Evolutionary conservation across 2,329 filamentous ascomycete species (phyloP).

Genomic region (Hymenoscyphus scutula): DNA sequence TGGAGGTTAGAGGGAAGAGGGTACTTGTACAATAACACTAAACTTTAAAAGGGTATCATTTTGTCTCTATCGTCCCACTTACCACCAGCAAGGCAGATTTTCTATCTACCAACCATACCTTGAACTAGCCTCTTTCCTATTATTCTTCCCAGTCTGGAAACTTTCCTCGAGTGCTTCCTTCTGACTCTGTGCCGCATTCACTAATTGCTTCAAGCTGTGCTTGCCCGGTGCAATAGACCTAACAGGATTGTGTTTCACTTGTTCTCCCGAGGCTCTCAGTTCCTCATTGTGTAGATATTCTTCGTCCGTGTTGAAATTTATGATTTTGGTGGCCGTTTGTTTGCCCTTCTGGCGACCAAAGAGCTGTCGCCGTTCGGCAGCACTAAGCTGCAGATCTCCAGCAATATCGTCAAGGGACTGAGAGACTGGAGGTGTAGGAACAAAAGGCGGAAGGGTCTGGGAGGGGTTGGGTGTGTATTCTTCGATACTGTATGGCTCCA

Average conservation of each 20-base stretch:
- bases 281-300: constrained; percentile 86
- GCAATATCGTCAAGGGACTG: constrained; percentile 70
- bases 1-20: neutral
- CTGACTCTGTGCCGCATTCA: constrained; percentile 78
- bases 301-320: constrained; percentile 84
- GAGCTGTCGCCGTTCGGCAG: constrained; percentile 74
- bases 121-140: constrained; percentile 76
- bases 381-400: constrained; percentile 73
- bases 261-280: constrained; percentile 66
- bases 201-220: constrained; percentile 83
- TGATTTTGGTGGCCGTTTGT: constrained; percentile 59
- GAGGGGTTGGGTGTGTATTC: constrained; percentile 32
- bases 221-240: constrained; percentile 82
- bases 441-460: constrained; percentile 26
- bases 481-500: constrained; percentile 25
- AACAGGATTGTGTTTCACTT: constrained; percentile 75
- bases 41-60: constrained; percentile 4
- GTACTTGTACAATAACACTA: neutral
- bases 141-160: constrained; percentile 77
- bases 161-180: constrained; percentile 87
- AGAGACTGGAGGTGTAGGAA: constrained; percentile 30
- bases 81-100: neutral
- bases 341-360: constrained; percentile 66
- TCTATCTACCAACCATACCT: constrained; percentile 82
- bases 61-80: neutral